Evolutionary conservation across 2,329 filamentous ascomycete genomes (phyloP), one percentile per base, ranked within the genome.

Genomic region (Pseudopyrenochaeta lycopersici): DNA sequence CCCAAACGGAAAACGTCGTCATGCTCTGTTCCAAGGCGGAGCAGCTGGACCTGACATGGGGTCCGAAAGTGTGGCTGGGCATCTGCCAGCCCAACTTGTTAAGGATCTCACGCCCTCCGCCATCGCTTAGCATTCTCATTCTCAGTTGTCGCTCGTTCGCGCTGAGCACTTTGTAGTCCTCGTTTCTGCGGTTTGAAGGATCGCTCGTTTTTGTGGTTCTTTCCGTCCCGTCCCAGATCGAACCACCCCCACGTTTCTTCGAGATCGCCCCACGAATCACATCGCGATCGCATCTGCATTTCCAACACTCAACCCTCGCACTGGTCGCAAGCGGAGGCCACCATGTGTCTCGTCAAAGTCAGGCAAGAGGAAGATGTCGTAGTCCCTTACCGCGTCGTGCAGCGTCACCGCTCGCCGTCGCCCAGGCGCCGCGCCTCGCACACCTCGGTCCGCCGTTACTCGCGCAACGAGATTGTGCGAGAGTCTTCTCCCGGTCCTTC

Each of bases 291-390:
- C 68, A 71, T 60, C 46, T 40, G 43, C 47, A 39, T 50, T 38
- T 52, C 47, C 48, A 50, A 45, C 46, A 39, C 43, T 49, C 38
- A 46, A 5, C 35, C 23, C 29, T 47, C 42, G 41, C 50, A 23
- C 43, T 38, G 14, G 41, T 38, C 50, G 45, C 18, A 52, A 30
- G 17, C 27, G 35, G 29, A 41, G 36, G 23, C 35, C 59, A 53
- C 58, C 38, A 81, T 82, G 80, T 82, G 80, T 67, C 77, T 81
- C 31, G 65, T 81, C 68, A 77, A 75, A 56, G 76, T 81, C 49
- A 76, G 75, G 53, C 73, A 79, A 46, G 76, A 78, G 49, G 78
- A 80, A 57, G 78, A 81, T 38, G 70, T 76, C 40, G 69, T 77
- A 27, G 74, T 78, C 29, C 73, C 74, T 5, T 75, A 76, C 55